Conservation (phyloP, 2,329 filamentous ascomycete species). For the Elsinoe ampelina region DNA sequence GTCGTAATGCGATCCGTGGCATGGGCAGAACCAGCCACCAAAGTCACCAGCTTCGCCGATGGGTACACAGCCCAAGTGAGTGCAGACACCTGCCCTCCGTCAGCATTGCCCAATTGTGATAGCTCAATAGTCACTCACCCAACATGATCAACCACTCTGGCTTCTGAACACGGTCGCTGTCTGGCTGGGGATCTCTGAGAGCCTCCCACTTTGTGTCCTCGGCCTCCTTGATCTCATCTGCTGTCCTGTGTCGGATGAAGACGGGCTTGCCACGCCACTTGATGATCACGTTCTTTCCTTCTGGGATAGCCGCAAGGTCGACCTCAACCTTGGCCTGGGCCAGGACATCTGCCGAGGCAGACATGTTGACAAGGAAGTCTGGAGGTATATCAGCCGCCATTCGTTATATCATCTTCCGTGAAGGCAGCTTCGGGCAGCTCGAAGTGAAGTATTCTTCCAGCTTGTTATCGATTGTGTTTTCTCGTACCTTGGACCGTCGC, state of each 20-base stretch:
- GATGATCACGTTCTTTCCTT: conserved; percentile 99
- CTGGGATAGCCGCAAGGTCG: conserved; percentile 81
- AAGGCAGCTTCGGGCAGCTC: not conserved
- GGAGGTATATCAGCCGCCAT: conserved; percentile 27
- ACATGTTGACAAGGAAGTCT: conserved; percentile 99
- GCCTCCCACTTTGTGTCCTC: conserved; percentile 74
- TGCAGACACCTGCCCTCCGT: conserved; percentile 74
- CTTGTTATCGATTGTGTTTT: no score
- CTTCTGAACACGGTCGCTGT: conserved; percentile 91
- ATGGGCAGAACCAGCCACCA: conserved; percentile 99
- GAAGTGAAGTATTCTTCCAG: not conserved
- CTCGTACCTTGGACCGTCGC: conserved; percentile 95
- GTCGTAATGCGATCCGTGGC: conserved; percentile 99
- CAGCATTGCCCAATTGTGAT: conserved; percentile 19
- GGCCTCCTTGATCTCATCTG: conserved; percentile 87
- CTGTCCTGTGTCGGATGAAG: conserved; percentile 97
- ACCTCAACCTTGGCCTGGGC: conserved; percentile 99
- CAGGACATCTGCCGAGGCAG: conserved; percentile 93
- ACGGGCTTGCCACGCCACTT: conserved; percentile 99
- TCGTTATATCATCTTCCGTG: not conserved
- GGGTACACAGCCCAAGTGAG: conserved; percentile 96
- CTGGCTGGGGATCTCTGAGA: conserved; percentile 84
- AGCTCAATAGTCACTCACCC: conserved; percentile 46
- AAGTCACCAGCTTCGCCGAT: conserved; percentile 98
- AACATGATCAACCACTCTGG: conserved; percentile 99